phyloP scores from a whole-genome alignment of 2,329 filamentous ascomycete genomes.

The Talaromyces islandicus region DNA sequence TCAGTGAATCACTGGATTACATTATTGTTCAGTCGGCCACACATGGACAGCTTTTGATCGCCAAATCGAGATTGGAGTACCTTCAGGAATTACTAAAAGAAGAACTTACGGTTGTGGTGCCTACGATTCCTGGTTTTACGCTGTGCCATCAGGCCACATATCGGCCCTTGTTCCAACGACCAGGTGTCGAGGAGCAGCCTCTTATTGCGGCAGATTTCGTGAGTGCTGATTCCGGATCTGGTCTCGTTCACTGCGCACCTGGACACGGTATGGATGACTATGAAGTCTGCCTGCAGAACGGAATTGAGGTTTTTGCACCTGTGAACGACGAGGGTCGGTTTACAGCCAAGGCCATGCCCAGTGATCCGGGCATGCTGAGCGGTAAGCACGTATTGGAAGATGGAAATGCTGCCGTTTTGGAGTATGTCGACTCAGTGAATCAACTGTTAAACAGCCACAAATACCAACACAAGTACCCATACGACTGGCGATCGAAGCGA shows the following conservation, averaged over 20 bases:
- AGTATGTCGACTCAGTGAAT: constrained; percentile 55
- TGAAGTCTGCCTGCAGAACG: constrained; percentile 64
- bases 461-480: constrained; percentile 89
- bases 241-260: constrained; percentile 89
- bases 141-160: constrained; percentile 61
- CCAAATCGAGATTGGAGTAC: constrained; percentile 62
- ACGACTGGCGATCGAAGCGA: constrained; percentile 94
- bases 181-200: constrained; percentile 53
- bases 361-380: constrained; percentile 59
- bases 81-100: constrained; percentile 46
- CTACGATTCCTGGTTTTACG: constrained; percentile 58
- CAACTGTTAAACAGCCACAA: constrained; percentile 64
- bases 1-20: constrained; percentile 71
- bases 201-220: constrained; percentile 86
- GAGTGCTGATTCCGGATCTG: constrained; percentile 81
- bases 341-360: constrained; percentile 70
- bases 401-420: constrained; percentile 64
- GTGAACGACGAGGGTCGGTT: constrained; percentile 78
- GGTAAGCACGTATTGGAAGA: constrained; percentile 67
- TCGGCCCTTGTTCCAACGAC: constrained; percentile 61
- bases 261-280: constrained; percentile 98
- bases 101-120: constrained; percentile 45
- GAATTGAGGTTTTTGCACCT: constrained; percentile 71
- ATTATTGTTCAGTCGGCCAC: constrained; percentile 54
- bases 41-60: constrained; percentile 63